Evolutionary conservation across 148 eudicot species (phyloP), one percentile per base, ranked within the genome.

Genomic region (Selenicereus undatus): DNA sequence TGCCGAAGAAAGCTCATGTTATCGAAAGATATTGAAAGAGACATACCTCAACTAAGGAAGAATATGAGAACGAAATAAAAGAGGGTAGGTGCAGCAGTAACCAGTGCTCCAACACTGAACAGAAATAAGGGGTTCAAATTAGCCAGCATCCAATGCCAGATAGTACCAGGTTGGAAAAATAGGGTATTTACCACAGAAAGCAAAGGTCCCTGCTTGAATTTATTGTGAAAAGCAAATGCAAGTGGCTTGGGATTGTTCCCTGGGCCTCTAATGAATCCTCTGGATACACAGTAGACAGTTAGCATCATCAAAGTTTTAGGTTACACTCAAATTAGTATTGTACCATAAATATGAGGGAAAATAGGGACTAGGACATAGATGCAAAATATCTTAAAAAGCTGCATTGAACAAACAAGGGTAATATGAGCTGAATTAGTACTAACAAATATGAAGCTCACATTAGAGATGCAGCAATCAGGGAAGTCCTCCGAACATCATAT

Each of bases 261-360:
- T 58, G 99, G 99, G 54, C 99, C 99, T 87, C 99, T 87, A 75
- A 96, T 91, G 86, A 96, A 96, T 75, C 99, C 99, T 86, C 99
- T 93, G 88, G 54, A 86, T 76, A 24, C 76, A 81, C n/a, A 64
- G 64, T 32, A 62, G 12, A 78, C 51, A 77, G 69, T 52, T 21
- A 39, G 75, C 32, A 80, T 78, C 35, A 71, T 65, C 62, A 24
- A 29, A 24, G 32, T 36, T 20, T 18, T 52, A 73, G 54, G 45
- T 76, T 54, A 20, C 17, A 17, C 16, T 18, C 62, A 60, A 30
- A 74, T 1, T n/a, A 54, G 69, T 60, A 42, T 77, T 27, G 13
- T 35, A 78, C 52, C 74, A 26, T 17, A 70, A 50, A 22, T 50
- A 81, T 51, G 32, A 45, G 32, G 21, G 50, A 30, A 24, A 68